Evolutionary conservation across 805 yeast genomes (phyloP), one percentile per base, ranked within the genome.

Genomic region (Starmerella sp.): DNA sequence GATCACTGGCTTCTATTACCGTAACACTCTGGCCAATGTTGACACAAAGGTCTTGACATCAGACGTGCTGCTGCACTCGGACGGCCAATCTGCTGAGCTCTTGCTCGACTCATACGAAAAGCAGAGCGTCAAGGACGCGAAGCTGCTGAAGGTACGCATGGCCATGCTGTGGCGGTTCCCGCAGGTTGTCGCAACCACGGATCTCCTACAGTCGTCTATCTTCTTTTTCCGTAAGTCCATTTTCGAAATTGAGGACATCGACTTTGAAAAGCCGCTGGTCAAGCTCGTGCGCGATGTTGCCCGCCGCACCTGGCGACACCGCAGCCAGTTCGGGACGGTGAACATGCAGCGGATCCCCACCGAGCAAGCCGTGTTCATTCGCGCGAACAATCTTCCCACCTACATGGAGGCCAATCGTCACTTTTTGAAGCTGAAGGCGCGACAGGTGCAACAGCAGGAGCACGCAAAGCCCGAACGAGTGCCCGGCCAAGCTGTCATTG

Each of bases 151-250:
- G 58, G 73, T 91, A 52, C 79, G 97, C 70, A 83, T 93, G 46
- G 93, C 90, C 60, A 76, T 93, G 80, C 74, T 85, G 38, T 93
- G 97, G 97, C 79, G 84, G 67, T 81, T 82, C 67, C 95, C 97
- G 42, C 79, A 81, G 58, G 72, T 88, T 4, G 77, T 80, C 15
- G 86, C 89, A 7, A 85, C 96, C 15, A 82, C 90, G 5, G 82
- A 80, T 57, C 70, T 89, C 55, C 73, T 88, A 56, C 84, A 87
- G 65, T 77, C 95, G 8, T 79, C 82, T 52, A 84, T 93, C 31
- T 83, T 79, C 62, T 79, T 84, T 62, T 78, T 85, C 63, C 75
- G 80, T 41, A 71, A 72, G 11, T 74, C 77, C 46, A 77, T 84
- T 7, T 69, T 81, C 36, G 70, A 73, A 8, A 72, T 84, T 11